Percentiles rank a stretch among this genome's conserved stretches.
phyloP scores from a whole-genome alignment of 495 filamentous ascomycete genomes.

The Trichocladium antarcticum region DNA sequence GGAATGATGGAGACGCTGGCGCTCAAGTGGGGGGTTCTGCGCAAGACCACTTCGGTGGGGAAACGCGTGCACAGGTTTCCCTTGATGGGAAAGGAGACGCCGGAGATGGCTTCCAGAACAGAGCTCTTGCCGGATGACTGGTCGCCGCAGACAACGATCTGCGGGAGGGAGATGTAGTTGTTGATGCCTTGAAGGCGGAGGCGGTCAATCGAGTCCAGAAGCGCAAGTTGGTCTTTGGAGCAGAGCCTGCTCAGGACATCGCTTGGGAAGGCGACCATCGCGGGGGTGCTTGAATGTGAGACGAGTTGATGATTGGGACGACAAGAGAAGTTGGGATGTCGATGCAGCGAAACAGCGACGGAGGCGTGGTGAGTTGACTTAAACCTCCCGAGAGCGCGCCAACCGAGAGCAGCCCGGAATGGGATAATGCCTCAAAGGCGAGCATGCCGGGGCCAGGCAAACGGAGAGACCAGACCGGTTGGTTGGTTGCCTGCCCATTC shows the following conservation, averaged over 20 bases:
- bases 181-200: constrained; percentile 46
- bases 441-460: not conserved
- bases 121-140: constrained; percentile 65
- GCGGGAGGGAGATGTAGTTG: constrained; percentile 47
- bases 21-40: constrained; percentile 24
- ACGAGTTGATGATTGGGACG: not conserved
- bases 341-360: not conserved
- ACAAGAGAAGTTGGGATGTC: not conserved
- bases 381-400: no score
- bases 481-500: no score
- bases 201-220: constrained; percentile 48
- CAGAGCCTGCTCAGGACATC: constrained; percentile 23
- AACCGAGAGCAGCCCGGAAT: no score
- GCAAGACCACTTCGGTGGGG: constrained; percentile 51
- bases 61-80: constrained; percentile 55
- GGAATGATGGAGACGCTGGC: constrained; percentile 40
- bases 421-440: no score
- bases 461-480: no score
- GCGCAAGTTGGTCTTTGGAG: constrained; percentile 32
- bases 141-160: constrained; percentile 60
- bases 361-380: not conserved
- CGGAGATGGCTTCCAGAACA: constrained; percentile 59
- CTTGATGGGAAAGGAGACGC: constrained; percentile 54
- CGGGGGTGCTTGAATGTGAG: not conserved
- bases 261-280: constrained; percentile 5